Evolutionary conservation across 1,284 basidiomycete species (phyloP).

Genomic region (Ceratobasidium sp.): DNA sequence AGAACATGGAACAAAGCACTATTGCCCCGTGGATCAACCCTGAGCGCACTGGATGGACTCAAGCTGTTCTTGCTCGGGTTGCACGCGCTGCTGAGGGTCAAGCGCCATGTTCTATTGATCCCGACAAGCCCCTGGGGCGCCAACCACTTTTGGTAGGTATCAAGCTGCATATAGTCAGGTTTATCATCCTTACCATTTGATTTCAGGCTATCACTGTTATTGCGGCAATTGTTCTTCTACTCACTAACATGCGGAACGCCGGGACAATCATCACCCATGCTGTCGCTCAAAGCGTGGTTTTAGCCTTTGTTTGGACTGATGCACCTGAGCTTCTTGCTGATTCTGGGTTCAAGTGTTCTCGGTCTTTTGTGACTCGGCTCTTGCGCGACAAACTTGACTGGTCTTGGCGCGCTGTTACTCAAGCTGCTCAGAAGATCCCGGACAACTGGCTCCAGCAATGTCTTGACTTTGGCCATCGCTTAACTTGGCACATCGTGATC

Average conservation of each 20-base stretch:
- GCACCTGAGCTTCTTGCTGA: constrained; percentile 3
- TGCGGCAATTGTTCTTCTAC: background rate
- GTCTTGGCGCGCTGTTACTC: constrained; percentile 23
- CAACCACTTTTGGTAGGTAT: background rate
- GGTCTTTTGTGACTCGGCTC: background rate
- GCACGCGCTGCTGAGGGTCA: background rate
- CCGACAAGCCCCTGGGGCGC: background rate
- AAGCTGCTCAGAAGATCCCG: constrained; percentile 44
- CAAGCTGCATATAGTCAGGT: too few species aligned
- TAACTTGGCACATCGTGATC: constrained; percentile 17
- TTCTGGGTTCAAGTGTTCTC: constrained; percentile 4
- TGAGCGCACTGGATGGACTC: background rate
- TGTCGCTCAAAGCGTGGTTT: background rate
- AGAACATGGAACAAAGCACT: background rate
- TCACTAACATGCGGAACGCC: background rate
- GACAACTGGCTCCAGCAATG: constrained; percentile 19
- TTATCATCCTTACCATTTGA: too few species aligned
- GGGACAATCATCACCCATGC: background rate
- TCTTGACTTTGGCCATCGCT: constrained; percentile 2
- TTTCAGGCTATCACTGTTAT: too few species aligned
- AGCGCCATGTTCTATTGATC: background rate
- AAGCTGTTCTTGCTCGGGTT: constrained; percentile 1
- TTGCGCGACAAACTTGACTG: constrained; percentile 11
- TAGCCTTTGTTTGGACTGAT: constrained; percentile 1
- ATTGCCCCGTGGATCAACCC: constrained; percentile 3